These are phyloP conservation scores for Xerocomus spinulosus DNA, from an alignment of 768 basidiomycete genomes.

Conservation along the genomic window DNA sequence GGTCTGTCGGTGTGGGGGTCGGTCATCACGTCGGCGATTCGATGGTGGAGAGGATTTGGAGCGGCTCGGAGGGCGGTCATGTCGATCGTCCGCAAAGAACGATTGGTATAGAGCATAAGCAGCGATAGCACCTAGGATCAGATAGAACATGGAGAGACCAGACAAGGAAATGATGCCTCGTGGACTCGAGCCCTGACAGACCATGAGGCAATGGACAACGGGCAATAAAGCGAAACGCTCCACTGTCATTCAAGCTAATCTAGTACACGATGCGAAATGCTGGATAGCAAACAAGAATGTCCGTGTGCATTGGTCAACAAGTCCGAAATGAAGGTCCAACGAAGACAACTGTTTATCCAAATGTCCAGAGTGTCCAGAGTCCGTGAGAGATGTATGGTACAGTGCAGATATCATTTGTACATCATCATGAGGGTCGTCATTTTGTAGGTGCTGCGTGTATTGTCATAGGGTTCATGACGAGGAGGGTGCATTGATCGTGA, in stretches of 20 bases:
- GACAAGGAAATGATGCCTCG: not conserved
- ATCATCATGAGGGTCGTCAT: constrained; percentile 16
- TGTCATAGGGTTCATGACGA: constrained; percentile 15
- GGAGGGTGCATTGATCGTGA: constrained; percentile 38
- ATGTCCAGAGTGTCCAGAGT: constrained; percentile 11
- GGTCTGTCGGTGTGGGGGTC: constrained; percentile 3
- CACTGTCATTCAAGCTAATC: not conserved
- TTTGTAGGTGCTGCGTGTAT: constrained; percentile 1
- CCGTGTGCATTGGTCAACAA: not conserved
- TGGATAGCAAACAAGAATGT: constrained; percentile 3
- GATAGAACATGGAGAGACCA: constrained; percentile 11
- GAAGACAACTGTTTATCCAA: too few species aligned
- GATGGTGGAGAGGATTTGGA: not conserved
- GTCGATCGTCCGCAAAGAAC: constrained; percentile 5
- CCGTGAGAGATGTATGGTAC: constrained; percentile 2
- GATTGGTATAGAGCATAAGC: constrained; percentile 9
- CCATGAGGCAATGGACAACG: too few species aligned
- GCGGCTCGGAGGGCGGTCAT: constrained; percentile 1
- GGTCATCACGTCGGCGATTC: constrained; percentile 5
- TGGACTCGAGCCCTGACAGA: too few species aligned
- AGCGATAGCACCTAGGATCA: constrained; percentile 7
- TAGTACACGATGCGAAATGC: constrained; percentile 9
- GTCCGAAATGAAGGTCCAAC: constrained; percentile 1
- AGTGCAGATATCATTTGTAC: constrained; percentile 1
- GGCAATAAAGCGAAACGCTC: not conserved